A percentile compares a stretch with the other conserved stretches of the same genome.
These are phyloP conservation scores for Massariosphaeria phaeospora DNA, from an alignment of 495 filamentous ascomycete genomes.

Conservation along the genomic window DNA sequence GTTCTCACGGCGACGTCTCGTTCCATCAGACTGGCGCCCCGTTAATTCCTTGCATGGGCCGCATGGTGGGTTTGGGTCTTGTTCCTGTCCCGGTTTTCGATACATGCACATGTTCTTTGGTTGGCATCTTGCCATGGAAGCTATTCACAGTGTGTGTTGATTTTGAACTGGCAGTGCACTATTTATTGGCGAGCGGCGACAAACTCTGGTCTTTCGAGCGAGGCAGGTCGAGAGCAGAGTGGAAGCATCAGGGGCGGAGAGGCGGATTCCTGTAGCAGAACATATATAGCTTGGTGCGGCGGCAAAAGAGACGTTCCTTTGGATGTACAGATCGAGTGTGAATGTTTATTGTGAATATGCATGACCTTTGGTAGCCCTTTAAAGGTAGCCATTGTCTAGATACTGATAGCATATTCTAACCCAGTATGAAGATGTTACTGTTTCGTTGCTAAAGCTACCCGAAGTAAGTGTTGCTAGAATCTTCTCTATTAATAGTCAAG, in stretches of 20 bases:
- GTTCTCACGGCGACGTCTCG: constrained; percentile 26
- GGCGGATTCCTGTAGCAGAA: constrained; percentile 19
- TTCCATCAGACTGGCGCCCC: constrained; percentile 27
- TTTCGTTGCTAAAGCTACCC: no score
- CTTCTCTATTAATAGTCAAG: no score
- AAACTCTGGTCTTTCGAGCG: constrained; percentile 11
- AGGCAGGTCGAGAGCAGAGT: neutral
- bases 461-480: no score
- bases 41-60: constrained; percentile 32
- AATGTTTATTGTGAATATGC: neutral
- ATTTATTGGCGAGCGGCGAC: constrained; percentile 6
- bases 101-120: constrained; percentile 32
- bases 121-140: neutral
- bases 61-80: constrained; percentile 26
- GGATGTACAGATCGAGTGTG: neutral
- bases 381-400: no score
- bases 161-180: constrained; percentile 22
- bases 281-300: constrained; percentile 29
- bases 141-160: constrained; percentile 17
- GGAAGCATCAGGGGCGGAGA: neutral
- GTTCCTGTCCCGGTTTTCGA: constrained; percentile 18
- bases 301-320: constrained; percentile 24
- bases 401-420: no score
- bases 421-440: no score
- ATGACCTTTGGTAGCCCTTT: neutral